These are phyloP conservation scores for Graphium sp. DNA, from an alignment of 2,329 filamentous ascomycete species.

Conservation along the genomic window DNA sequence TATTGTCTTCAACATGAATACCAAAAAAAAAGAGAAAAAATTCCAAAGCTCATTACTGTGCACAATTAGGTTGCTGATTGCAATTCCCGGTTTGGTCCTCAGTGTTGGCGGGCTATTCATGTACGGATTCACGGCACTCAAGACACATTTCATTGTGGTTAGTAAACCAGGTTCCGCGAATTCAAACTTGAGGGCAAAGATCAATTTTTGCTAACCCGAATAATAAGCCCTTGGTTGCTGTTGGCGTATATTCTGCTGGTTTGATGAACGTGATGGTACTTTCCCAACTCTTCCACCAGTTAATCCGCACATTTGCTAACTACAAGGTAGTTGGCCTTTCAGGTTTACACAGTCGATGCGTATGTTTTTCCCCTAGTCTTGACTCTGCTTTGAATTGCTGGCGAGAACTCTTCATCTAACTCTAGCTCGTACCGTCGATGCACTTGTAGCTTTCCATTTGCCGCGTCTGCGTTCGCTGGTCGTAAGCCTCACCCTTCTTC, in stretches of 20 bases:
- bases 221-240: constrained; percentile 3
- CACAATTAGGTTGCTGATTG: constrained; percentile 1
- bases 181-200: not conserved
- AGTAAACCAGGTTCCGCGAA: not conserved
- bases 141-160: constrained; percentile 5
- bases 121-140: constrained; percentile 3
- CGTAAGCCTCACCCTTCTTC: too few species aligned
- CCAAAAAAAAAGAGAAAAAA: too few species aligned
- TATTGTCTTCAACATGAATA: too few species aligned
- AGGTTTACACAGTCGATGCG: constrained; percentile 1
- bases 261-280: constrained; percentile 2
- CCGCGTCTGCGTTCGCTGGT: constrained; percentile 1
- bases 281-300: not conserved
- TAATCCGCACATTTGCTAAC: too few species aligned
- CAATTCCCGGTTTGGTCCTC: constrained; percentile 2
- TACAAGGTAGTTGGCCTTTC: constrained; percentile 3
- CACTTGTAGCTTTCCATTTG: too few species aligned
- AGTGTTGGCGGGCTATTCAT: constrained; percentile 3
- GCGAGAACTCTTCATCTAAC: too few species aligned
- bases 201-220: not conserved
- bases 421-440: too few species aligned
- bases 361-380: constrained; percentile 2
- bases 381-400: too few species aligned
- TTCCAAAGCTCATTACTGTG: too few species aligned
- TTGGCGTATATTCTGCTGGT: constrained; percentile 1